Conservation (phyloP, 1,284 basidiomycete genomes). For the Tilletia caries region DNA sequence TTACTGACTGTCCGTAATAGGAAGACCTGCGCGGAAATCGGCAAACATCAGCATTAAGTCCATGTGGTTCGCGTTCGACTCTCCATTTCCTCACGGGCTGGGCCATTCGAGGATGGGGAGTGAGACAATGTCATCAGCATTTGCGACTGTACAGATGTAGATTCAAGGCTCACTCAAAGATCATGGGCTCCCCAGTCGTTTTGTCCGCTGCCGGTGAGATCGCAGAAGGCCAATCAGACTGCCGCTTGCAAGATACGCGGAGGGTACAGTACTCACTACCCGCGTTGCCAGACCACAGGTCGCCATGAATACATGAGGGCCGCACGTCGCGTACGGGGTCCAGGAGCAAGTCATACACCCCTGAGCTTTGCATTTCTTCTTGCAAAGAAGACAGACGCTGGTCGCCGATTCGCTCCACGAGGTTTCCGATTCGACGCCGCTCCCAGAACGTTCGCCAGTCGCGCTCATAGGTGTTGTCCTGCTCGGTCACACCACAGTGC, state of each 20-base stretch:
- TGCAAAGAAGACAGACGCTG: not conserved
- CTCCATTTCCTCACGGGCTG: slow-evolving; percentile 8
- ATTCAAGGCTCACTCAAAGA: slow-evolving; percentile 72
- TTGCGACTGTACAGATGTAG: slow-evolving; percentile 67
- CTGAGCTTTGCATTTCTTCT: slow-evolving; percentile 17
- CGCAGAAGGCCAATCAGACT: too few relatives aligned
- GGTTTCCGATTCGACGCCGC: slow-evolving; percentile 21
- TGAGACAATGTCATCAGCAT: not conserved
- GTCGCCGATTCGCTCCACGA: slow-evolving; percentile 17
- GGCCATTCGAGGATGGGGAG: not conserved
- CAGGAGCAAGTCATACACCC: slow-evolving; percentile 70
- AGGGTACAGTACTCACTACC: slow-evolving; percentile 4
- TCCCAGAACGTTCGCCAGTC: slow-evolving; percentile 22
- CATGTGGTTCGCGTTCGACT: too few relatives aligned
- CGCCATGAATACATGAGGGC: slow-evolving; percentile 78
- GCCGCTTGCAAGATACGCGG: not conserved
- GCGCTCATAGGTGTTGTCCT: slow-evolving; percentile 23
- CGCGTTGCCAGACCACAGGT: slow-evolving; percentile 65
- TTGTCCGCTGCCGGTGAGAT: slow-evolving; percentile 25
- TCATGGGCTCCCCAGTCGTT: slow-evolving; percentile 61
- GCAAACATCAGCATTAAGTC: too few relatives aligned
- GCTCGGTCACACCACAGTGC: slow-evolving; percentile 24
- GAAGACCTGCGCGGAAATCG: slow-evolving; percentile 54
- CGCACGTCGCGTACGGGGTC: slow-evolving; percentile 61
- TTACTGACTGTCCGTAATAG: slow-evolving; percentile 4